A percentile compares a stretch with the other conserved stretches of the same genome.
Conservation (phyloP, 2,329 filamentous ascomycete species). For the Thielaviopsis euricoi region DNA sequence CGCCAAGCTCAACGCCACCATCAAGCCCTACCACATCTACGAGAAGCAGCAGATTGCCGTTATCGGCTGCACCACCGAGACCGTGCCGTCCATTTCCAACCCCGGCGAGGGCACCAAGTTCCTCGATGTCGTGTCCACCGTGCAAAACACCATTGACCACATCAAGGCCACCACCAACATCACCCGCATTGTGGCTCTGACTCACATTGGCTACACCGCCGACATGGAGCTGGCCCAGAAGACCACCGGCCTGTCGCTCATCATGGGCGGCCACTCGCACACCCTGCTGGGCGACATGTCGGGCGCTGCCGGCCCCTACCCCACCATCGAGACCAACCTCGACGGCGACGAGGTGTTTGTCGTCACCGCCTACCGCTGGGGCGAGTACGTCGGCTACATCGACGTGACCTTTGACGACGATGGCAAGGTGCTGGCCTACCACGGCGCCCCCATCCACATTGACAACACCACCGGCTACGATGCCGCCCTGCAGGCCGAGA, state of each 20-base stretch:
- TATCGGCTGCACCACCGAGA: constrained; percentile 47
- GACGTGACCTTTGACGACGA: constrained; percentile 45
- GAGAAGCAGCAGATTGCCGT: constrained; percentile 42
- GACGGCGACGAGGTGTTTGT: constrained; percentile 52
- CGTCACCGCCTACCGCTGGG: constrained; percentile 52
- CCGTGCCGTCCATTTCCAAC: constrained; percentile 39
- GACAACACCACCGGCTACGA: constrained; percentile 45
- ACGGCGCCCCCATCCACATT: constrained; percentile 46
- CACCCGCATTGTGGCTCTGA: constrained; percentile 47
- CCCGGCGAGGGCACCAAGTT: constrained; percentile 43
- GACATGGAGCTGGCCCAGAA: constrained; percentile 43
- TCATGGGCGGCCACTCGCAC: constrained; percentile 47
- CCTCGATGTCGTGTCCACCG: constrained; percentile 36
- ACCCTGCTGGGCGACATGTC: constrained; percentile 43
- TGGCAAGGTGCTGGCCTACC: constrained; percentile 45
- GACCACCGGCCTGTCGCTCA: constrained; percentile 48
- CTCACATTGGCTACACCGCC: constrained; percentile 49
- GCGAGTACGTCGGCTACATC: constrained; percentile 51
- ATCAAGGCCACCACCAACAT: constrained; percentile 45
- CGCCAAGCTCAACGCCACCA: constrained; percentile 40
- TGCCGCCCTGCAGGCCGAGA: constrained; percentile 36
- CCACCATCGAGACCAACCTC: constrained; percentile 43
- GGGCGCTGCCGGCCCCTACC: constrained; percentile 43
- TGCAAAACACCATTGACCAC: constrained; percentile 44
- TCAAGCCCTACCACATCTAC: constrained; percentile 50